phyloP scores from a whole-genome alignment of 2,329 filamentous ascomycete genomes.

The Bipolaris sorokiniana region DNA sequence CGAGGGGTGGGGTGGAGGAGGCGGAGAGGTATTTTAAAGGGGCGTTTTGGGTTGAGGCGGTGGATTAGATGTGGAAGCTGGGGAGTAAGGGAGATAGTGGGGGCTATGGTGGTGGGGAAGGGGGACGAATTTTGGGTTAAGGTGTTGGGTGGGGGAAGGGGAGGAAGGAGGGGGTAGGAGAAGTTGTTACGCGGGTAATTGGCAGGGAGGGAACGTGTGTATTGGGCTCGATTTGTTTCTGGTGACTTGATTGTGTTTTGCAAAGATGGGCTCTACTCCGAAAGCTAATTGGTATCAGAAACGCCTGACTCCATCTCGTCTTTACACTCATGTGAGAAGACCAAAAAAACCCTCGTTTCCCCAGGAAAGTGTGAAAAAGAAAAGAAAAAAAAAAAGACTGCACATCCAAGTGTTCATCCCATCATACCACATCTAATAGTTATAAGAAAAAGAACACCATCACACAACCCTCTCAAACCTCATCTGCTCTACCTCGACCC shows the following conservation, averaged over 20 bases:
- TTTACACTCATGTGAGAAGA: too few relatives aligned
- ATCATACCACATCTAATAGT: too few relatives aligned
- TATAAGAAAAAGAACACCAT: background rate
- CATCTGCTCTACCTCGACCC: conserved; percentile 18
- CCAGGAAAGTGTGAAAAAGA: too few relatives aligned
- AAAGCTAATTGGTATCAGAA: too few relatives aligned
- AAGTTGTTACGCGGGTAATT: background rate
- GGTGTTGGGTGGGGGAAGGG: conserved; percentile 48
- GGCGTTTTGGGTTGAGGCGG: conserved; percentile 73
- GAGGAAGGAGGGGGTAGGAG: background rate
- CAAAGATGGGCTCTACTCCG: too few relatives aligned
- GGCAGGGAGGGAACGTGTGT: too few relatives aligned
- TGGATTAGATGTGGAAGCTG: conserved; percentile 76
- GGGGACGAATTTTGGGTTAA: conserved; percentile 61
- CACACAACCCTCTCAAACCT: background rate
- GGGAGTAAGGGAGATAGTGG: conserved; percentile 67
- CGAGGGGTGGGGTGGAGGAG: conserved; percentile 65
- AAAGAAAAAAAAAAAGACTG: too few relatives aligned
- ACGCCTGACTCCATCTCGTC: too few relatives aligned
- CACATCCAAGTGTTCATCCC: too few relatives aligned
- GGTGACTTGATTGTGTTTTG: too few relatives aligned
- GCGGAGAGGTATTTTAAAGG: conserved; percentile 66
- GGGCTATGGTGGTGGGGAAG: conserved; percentile 68
- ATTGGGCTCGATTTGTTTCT: too few relatives aligned
- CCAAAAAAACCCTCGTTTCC: too few relatives aligned